Evolutionary conservation across 176 grass and related monocot genomes (phyloP), one percentile per base, ranked within the genome.

Genomic region (Oryza officinalis): DNA sequence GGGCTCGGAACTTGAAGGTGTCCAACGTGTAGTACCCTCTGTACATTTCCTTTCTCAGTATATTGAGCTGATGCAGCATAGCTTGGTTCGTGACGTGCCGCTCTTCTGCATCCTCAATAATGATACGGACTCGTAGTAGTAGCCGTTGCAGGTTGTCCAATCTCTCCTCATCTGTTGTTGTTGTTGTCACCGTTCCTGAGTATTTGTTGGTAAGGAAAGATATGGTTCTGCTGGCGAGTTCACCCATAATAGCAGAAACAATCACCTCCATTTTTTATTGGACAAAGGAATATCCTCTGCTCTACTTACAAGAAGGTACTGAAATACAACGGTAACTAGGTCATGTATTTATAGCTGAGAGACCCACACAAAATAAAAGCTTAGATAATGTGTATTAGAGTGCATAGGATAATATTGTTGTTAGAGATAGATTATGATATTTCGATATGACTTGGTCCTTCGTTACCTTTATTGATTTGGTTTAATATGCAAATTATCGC

Each of bases 81-180:
- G 26, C 63, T 27, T 65, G 25, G 63, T 28, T 28, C 13, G 12
- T 65, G 61, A 64, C 26, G 61, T 13, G 61, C 3, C 61, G 25
- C 47, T 27, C 43, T 17, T 76, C 73, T 1, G 73, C 73, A 18
- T 76, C 73, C 49, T 76, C 73, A 10, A 76, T 49, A 20, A 76
- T 52, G 49, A 20, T 20, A 5, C 49, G 27, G 2, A 23, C 49
- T 31, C 49, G 49, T 17, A 35, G 49, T n/a, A 76, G 49, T 49
- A 75, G 47, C 28, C 73, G 18, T 12, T 50, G 47, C 49, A 75
- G 28, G 46, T 28, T 75, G 45, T 52, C 25, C 72, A 54, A 23
- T 31, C 73, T 57, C 73, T 76, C 49, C 47, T 76, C 41, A 14
- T 59, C 31, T 1, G 20, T 25, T 28, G 50, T 20, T 54, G 50